Percentiles rank a stretch among this genome's conserved stretches.
phyloP scores from a whole-genome alignment of 805 yeast species.

The Wickerhamiella australiensis region DNA sequence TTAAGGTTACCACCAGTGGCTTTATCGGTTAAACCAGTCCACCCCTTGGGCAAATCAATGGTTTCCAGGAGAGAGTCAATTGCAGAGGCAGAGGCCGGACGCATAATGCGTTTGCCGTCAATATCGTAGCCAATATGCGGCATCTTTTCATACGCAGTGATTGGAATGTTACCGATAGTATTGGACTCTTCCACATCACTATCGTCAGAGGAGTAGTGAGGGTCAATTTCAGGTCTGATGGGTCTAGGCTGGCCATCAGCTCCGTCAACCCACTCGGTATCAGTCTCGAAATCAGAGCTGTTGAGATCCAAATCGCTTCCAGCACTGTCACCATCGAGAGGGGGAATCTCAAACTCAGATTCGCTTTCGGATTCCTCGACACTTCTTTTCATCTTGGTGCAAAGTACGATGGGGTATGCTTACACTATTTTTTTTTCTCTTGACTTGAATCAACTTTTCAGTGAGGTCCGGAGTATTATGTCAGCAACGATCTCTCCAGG shows the following conservation, averaged over 20 bases:
- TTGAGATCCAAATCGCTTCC: slow-evolving; percentile 47
- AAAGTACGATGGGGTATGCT: too few species aligned
- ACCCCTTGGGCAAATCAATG: slow-evolving; percentile 93
- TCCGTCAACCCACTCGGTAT: slow-evolving; percentile 29
- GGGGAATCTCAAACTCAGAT: slow-evolving; percentile 21
- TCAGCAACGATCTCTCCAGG: background rate
- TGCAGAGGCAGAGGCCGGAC: slow-evolving; percentile 96
- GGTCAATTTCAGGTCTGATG: slow-evolving; percentile 80
- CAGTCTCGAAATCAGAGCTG: slow-evolving; percentile 26
- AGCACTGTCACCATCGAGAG: slow-evolving; percentile 29
- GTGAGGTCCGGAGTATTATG: background rate
- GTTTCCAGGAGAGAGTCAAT: slow-evolving; percentile 78
- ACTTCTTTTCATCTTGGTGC: slow-evolving; percentile 9
- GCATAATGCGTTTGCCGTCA: slow-evolving; percentile 95
- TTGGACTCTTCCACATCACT: slow-evolving; percentile 69
- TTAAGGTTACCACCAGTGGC: slow-evolving; percentile 78
- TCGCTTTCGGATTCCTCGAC: slow-evolving; percentile 16
- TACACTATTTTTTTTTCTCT: background rate
- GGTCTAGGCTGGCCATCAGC: slow-evolving; percentile 70
- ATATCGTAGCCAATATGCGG: slow-evolving; percentile 96
- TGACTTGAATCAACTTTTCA: background rate
- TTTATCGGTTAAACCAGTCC: slow-evolving; percentile 93
- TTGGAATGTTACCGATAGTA: slow-evolving; percentile 87
- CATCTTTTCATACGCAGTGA: slow-evolving; percentile 89
- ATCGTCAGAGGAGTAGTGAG: slow-evolving; percentile 91